Base-by-base conservation (phyloP, 495 filamentous ascomycete species). In the Penicillium lividum region DNA sequence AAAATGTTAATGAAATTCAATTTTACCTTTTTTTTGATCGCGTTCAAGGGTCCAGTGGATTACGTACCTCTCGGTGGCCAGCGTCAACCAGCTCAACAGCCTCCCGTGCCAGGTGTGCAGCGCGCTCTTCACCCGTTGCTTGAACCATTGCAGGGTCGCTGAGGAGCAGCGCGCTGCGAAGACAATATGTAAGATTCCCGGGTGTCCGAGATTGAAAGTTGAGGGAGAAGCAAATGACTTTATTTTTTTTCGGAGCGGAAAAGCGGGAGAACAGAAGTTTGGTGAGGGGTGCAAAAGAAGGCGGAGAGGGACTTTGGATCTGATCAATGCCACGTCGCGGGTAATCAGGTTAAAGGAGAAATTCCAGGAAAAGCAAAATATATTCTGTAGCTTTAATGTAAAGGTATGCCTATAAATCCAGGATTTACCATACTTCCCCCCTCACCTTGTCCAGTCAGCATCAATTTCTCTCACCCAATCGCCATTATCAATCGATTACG, bases 11-110 rank as follows among this genome's bases (percentile, higher is more conserved):
- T 13, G 33, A 49, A 49, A 7, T 40, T 5, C 15, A 13, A 33
- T 1, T 3, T 30, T 29, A 7, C 9, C 13, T 6, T 4, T 27
- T 9, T 11, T 15, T 29, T 18, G 46, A 29, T 30, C 46, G 16
- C 28, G 27, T 16, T 47, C 25, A 8, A 8, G 8, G 3, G 22
- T 4, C 3, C n/a, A n/a, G 15, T 30, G 51, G 46, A 56, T 42
- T 51, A 61, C 67, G 9, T 69, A 82, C 80, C 73, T 82, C 79
- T 34, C 73, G 71, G 57, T 76, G 75, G 40, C 78, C 79, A 56
- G 77, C 68, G 60, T 80, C 77, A 45, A 77, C 67, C 63, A 83
- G 62, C 64, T 80, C 74, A 56, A 82, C 65, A 61, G 80, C 79
- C 74, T 80, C 78, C 54, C 68, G 67, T 53, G 80, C 78, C 57